Evolutionary conservation across 495 filamentous ascomycete species (phyloP).

Genomic region (Talaromyces borbonicus): DNA sequence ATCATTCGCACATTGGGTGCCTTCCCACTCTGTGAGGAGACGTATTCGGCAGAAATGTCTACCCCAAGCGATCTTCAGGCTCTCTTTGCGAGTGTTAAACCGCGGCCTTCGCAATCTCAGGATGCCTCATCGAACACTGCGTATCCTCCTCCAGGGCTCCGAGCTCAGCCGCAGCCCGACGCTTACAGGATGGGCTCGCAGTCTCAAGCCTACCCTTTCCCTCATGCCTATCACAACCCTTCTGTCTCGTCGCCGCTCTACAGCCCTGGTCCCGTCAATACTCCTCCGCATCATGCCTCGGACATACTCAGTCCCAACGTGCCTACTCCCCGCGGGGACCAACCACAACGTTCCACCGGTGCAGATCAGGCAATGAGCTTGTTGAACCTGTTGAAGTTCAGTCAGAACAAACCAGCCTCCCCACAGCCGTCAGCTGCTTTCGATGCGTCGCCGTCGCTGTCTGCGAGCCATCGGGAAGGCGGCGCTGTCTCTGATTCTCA

Average conservation of each 20-base stretch:
- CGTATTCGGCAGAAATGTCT: conserved; percentile 39
- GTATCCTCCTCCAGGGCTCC: conserved; percentile 26
- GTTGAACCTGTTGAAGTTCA: conserved; percentile 83
- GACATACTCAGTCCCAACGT: conserved; percentile 40
- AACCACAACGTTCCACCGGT: conserved; percentile 28
- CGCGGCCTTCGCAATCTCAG: conserved; percentile 32
- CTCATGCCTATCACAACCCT: conserved; percentile 37
- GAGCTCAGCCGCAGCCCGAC: conserved; percentile 22
- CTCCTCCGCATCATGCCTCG: conserved; percentile 37
- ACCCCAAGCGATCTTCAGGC: conserved; percentile 41
- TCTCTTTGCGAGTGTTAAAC: conserved; percentile 37
- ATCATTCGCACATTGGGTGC: conserved; percentile 2
- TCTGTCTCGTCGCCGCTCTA: conserved; percentile 34
- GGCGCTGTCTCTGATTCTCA: conserved; percentile 23
- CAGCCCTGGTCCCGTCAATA: conserved; percentile 34
- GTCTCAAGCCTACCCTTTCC: conserved; percentile 10
- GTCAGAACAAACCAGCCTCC: conserved; percentile 32
- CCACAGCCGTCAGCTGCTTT: conserved; percentile 23
- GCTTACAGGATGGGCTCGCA: conserved; percentile 18
- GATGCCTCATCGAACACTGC: conserved; percentile 23
- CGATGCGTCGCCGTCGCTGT: conserved; percentile 24
- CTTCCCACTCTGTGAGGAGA: conserved; percentile 6
- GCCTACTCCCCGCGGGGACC: conserved; percentile 31
- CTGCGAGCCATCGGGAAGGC: conserved; percentile 27
- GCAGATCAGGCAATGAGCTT: conserved; percentile 59